Percentiles rank a stretch among this genome's conserved stretches.
Conservation (phyloP, 495 filamentous ascomycete genomes). For the Xylaria castorea region DNA sequence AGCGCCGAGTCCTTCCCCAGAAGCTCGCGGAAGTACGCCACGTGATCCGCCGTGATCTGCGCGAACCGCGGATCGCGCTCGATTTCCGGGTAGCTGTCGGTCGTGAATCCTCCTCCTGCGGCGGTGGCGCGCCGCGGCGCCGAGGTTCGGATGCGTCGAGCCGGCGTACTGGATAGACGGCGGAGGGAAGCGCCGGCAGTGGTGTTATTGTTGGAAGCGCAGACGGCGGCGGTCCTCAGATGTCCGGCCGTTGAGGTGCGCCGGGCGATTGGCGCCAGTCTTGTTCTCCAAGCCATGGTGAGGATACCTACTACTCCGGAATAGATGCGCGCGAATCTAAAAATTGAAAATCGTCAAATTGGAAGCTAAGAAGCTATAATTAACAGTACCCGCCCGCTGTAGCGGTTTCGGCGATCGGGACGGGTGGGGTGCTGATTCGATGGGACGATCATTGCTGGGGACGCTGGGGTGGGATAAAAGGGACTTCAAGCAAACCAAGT, state of each 20-base stretch:
- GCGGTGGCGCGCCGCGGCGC: constrained; percentile 45
- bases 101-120: constrained; percentile 77
- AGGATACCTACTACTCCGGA: neutral
- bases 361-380: neutral
- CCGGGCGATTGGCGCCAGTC: constrained; percentile 34
- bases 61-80: constrained; percentile 78
- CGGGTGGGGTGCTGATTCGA: constrained; percentile 2
- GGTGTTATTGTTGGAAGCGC: neutral
- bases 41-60: constrained; percentile 74
- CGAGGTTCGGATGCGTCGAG: constrained; percentile 39
- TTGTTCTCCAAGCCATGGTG: constrained; percentile 40
- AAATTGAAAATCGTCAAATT: constrained; percentile 14
- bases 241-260: constrained; percentile 31
- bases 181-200: constrained; percentile 30
- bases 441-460: neutral
- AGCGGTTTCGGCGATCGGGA: constrained; percentile 22
- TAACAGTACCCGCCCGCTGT: neutral
- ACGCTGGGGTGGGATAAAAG: no score
- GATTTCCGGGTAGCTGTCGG: constrained; percentile 83
- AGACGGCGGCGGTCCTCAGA: constrained; percentile 20
- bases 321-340: neutral
- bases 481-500: no score
- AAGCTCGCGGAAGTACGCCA: constrained; percentile 76
- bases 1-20: constrained; percentile 80
- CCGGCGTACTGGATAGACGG: constrained; percentile 45